Base-by-base conservation (phyloP, 768 basidiomycete genomes). In the Dendrothele bispora region DNA sequence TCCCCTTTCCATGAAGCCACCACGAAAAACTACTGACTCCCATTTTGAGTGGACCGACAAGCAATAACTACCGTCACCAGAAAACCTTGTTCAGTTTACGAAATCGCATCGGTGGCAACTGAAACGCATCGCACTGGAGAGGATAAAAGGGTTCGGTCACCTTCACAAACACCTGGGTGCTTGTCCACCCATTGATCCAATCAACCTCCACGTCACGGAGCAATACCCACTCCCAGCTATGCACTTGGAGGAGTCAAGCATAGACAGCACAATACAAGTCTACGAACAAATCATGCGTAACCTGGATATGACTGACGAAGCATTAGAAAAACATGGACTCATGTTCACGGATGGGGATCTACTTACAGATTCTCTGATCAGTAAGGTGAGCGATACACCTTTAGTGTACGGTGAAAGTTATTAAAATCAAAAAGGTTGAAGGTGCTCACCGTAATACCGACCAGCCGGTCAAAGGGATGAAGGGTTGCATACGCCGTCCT, bases 211-310 rank as follows among this genome's bases (percentile, higher is more conserved):
- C 41, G 44, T 51, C 17, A 58, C 55, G 1, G 49, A 53, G 25
- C 52, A 51, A 17, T 46, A 54, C 24, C 45, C 57, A 1, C 28
- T 54, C 3, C 55, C 55, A 12, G 49, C 52, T 7, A 51, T 56
- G 55, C 25, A 53, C 8, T 47, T 43, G 12, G 57, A 58, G 21
- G 57, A 58, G 46, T 56, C 55, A 7, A 54, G 39, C 22, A 39
- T 53, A 15, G 55, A 56, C 7, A 56, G 57, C 8, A 57, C 55
- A 11, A 54, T 58, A 2, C 21, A 48, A 3, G 55, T 56, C 0
- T 4, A 52, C 15, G 41, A 39, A 11, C 52, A 37, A 14, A 38
- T 56, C 3, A 7, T 32, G 4, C 2, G 35, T 7, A 38, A 38
- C 3, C 30, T 56, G 3, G 24, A 29, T 18, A 3, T 56, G 3